These are phyloP conservation scores for Cephalotrichum gorgonifer DNA, from an alignment of 2,329 filamentous ascomycete genomes.

Conservation along the genomic window DNA sequence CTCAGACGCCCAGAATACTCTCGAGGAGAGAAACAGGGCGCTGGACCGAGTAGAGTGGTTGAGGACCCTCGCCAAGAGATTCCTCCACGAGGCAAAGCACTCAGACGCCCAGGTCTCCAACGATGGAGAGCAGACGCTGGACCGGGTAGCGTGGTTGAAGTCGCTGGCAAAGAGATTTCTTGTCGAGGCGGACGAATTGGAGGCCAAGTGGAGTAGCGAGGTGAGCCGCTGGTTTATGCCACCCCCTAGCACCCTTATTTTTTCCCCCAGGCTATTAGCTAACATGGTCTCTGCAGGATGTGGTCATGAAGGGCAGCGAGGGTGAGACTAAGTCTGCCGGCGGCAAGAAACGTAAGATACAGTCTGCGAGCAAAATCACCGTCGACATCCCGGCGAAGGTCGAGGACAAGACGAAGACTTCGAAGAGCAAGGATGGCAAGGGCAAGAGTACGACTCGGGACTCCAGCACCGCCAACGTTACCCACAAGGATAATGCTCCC, in stretches of 20 bases:
- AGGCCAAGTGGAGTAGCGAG: background rate
- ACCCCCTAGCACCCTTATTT: no score
- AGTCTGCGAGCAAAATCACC: background rate
- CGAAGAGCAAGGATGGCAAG: conserved; percentile 15
- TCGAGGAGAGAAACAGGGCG: background rate
- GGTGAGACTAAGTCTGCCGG: conserved; percentile 15
- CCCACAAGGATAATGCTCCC: conserved; percentile 1
- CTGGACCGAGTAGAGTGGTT: background rate
- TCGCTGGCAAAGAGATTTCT: background rate
- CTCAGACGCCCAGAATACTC: background rate
- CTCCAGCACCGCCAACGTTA: conserved; percentile 7
- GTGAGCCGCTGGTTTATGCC: no score
- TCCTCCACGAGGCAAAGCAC: background rate
- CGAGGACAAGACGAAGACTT: conserved; percentile 12
- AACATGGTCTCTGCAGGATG: background rate
- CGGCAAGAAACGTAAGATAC: conserved; percentile 3
- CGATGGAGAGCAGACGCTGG: background rate
- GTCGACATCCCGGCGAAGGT: conserved; percentile 1
- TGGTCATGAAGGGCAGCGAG: conserved; percentile 7
- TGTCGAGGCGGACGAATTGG: background rate
- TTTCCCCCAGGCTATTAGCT: background rate
- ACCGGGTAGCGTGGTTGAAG: background rate
- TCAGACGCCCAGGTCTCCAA: no score
- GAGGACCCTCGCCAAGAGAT: background rate
- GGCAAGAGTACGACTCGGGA: conserved; percentile 10